Evolutionary conservation across 2,329 filamentous ascomycete species (phyloP).

Genomic region (Colletotrichum sp.): DNA sequence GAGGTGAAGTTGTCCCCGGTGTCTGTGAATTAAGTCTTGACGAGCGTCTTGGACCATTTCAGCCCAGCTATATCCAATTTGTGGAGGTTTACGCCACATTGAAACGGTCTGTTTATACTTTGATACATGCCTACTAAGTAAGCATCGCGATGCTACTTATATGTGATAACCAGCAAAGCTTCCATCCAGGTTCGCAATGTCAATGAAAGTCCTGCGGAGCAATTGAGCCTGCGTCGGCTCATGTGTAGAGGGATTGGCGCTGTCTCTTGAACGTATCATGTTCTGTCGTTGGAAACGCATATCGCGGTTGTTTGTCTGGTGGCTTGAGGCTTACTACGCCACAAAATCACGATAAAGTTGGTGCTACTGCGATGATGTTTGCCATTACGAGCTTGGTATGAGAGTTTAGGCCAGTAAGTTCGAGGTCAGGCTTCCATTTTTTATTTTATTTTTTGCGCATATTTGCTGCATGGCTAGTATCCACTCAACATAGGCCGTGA

Average conservation of each 20-base stretch:
- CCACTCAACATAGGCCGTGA: background rate
- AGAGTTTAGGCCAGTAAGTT: background rate
- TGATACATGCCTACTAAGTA: background rate
- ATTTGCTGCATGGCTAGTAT: background rate
- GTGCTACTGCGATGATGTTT: background rate
- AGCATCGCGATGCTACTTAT: background rate
- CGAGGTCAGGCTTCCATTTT: background rate
- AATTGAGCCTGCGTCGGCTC: background rate
- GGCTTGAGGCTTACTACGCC: background rate
- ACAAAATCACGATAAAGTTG: background rate
- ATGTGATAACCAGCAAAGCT: background rate
- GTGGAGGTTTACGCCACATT: background rate
- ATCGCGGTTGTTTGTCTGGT: background rate
- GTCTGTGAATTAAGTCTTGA: background rate
- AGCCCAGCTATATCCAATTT: background rate
- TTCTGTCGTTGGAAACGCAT: background rate
- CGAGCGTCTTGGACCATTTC: background rate
- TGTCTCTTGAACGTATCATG: background rate
- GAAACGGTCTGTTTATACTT: background rate
- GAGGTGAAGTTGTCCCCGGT: background rate
- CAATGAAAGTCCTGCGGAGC: background rate
- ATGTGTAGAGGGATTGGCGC: background rate
- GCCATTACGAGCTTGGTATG: background rate
- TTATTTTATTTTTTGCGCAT: rapidly evolving
- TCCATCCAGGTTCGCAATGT: background rate